Base-by-base conservation (phyloP, 129 eudicot species). In the Chrysanthemum makinoi region DNA sequence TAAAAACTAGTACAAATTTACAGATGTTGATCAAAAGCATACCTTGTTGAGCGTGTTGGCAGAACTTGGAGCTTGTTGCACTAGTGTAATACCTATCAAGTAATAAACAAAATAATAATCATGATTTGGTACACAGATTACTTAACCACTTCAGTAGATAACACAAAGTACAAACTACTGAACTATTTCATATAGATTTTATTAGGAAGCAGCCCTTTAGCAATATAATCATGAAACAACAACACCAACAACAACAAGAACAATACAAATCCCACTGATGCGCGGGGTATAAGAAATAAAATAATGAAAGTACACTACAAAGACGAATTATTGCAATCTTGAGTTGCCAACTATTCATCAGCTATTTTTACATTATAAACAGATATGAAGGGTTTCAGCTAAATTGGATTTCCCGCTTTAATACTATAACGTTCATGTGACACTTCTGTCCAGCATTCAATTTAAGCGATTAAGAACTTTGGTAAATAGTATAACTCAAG, bases 1-100 rank as follows among this genome's bases (percentile, higher is more conserved):
- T 85, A n/a, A 77, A 43, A 30, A 50, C 12, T 0, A 12, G 60
- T 43, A 54, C 18, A 50, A 39, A 52, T 24, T 30, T 55, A 62
- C 4, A 39, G 30, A 68, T 49, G 17, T 19, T 62, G 30, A 69
- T 65, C 35, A 50, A 47, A 56, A 59, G 58, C 33, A 47, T 86
- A 89, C 98, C 96, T 87, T 89, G 77, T 75, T 89, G 55, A 94
- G 91, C 35, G 96, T 83, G 72, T 78, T 86, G 20, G 35, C 84
- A 70, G 86, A 79, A 69, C 69, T 82, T 65, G 82, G 81, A 74
- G 86, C 85, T 74, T 74, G 81, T 50, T 77, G 88, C 77, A 68
- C 69, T 17, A 81, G 75, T 33, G 96, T 85, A 65, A 94, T 86
- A 68, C 98, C 97, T 94, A 66, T 65, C 9, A 73, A 66, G 60